Evolutionary conservation across 2,329 filamentous ascomycete species (phyloP).

Genomic region (Dactylella cylindrospora): DNA sequence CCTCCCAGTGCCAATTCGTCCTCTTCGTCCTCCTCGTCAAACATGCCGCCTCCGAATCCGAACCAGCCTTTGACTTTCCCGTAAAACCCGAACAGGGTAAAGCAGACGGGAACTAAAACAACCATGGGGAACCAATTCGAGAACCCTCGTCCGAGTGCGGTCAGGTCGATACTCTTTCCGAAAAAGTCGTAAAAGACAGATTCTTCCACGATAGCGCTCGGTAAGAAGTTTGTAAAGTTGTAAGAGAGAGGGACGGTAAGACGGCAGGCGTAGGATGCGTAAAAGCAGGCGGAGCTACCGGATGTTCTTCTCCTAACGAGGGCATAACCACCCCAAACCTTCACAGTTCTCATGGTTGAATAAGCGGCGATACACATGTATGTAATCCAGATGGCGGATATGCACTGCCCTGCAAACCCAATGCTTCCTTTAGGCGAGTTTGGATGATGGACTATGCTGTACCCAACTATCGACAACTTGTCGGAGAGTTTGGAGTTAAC

Average conservation of each 20-base stretch:
- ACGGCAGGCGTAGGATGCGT: conserved; percentile 86
- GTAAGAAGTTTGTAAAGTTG: conserved; percentile 93
- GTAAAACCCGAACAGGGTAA: conserved; percentile 87
- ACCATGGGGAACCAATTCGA: conserved; percentile 86
- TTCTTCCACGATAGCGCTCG: conserved; percentile 66
- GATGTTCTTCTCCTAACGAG: conserved; percentile 89
- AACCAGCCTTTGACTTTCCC: conserved; percentile 73
- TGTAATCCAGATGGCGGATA: conserved; percentile 82
- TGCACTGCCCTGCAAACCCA: conserved; percentile 80
- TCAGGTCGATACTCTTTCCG: conserved; percentile 78
- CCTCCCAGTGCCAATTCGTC: conserved; percentile 62
- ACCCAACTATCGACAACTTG: conserved; percentile 61
- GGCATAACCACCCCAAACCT: conserved; percentile 95
- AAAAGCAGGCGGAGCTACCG: conserved; percentile 92
- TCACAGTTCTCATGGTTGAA: conserved; percentile 84
- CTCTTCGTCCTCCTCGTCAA: conserved; percentile 68
- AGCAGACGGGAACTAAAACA: conserved; percentile 79
- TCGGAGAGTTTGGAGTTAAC: conserved; percentile 74
- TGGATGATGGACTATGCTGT: conserved; percentile 73
- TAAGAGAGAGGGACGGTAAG: conserved; percentile 90
- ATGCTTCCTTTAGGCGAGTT: conserved; percentile 71
- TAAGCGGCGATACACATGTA: conserved; percentile 95
- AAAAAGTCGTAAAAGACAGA: conserved; percentile 88
- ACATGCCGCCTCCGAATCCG: conserved; percentile 76
- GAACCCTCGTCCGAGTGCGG: conserved; percentile 77